Conservation (phyloP, 495 filamentous ascomycete genomes). For the Neurospora discreta region DNA sequence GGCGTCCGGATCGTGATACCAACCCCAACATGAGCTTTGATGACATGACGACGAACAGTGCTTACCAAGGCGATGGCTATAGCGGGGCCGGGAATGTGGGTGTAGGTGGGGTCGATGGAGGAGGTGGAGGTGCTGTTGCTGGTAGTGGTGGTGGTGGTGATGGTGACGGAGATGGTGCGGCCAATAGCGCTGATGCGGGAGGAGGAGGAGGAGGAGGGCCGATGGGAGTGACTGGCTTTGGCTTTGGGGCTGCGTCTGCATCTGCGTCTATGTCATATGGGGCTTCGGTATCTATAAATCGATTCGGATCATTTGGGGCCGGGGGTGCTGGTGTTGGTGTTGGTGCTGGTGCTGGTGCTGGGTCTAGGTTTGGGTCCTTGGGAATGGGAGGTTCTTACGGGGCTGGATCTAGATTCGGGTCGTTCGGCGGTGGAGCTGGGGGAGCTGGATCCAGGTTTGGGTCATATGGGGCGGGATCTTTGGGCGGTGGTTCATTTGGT, state of each 20-base stretch:
- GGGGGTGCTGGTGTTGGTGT: neutral
- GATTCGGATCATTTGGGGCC: neutral
- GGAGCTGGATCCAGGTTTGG: neutral
- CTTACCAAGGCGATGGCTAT: neutral
- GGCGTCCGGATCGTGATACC: neutral
- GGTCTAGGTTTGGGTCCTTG: neutral
- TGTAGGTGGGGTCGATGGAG: too few relatives aligned
- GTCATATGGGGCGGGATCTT: neutral
- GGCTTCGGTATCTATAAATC: neutral
- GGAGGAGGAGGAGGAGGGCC: slow-evolving; percentile 9
- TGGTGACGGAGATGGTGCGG: neutral
- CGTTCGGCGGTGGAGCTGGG: neutral
- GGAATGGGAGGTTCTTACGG: neutral
- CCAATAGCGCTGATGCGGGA: neutral
- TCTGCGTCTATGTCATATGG: neutral
- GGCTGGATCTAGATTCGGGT: neutral
- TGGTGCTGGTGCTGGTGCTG: neutral
- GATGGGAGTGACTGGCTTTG: neutral
- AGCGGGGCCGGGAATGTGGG: neutral
- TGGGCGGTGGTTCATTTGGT: neutral
- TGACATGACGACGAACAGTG: neutral
- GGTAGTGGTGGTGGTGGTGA: neutral
- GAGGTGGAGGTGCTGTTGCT: too few relatives aligned
- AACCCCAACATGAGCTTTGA: neutral
- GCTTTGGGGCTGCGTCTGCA: neutral